Conservation (phyloP, 1,139 yeast species). For the Geotrichum macrosporum region DNA sequence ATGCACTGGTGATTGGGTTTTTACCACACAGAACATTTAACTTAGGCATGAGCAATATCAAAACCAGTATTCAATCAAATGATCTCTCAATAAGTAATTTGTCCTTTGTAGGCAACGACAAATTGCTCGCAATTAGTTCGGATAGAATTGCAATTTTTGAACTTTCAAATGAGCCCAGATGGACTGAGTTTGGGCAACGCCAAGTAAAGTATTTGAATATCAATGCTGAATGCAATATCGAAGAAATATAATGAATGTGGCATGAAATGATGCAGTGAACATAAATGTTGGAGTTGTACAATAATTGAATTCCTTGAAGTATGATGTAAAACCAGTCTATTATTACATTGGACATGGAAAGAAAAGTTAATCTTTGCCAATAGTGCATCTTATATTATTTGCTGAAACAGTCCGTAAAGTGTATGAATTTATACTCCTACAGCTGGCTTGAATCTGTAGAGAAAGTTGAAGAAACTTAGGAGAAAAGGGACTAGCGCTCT, state of each 20-base stretch:
- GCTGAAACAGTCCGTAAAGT: too few relatives aligned
- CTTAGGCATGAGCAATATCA: conserved; percentile 3
- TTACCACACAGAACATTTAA: conserved; percentile 13
- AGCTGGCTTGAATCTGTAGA: too few relatives aligned
- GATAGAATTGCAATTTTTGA: conserved; percentile 13
- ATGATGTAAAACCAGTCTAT: too few relatives aligned
- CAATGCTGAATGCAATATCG: conserved; percentile 10
- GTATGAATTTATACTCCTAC: too few relatives aligned
- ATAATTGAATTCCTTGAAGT: too few relatives aligned
- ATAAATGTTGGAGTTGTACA: too few relatives aligned
- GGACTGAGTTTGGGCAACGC: conserved; percentile 7
- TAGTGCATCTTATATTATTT: too few relatives aligned
- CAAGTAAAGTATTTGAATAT: conserved; percentile 9
- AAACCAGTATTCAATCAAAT: too few relatives aligned
- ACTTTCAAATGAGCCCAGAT: conserved; percentile 4
- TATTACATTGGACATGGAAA: too few relatives aligned
- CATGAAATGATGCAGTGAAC: too few relatives aligned
- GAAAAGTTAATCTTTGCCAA: too few relatives aligned
- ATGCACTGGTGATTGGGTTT: conserved; percentile 15
- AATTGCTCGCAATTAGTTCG: conserved; percentile 11
- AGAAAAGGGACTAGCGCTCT: conserved; percentile 41
- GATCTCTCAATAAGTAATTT: conserved; percentile 2
- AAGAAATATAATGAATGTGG: background rate
- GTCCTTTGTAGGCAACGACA: conserved; percentile 13
- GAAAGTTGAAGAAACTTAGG: too few relatives aligned